Conservation (phyloP, 495 filamentous ascomycete species). For the Wilcoxina mikolae region DNA sequence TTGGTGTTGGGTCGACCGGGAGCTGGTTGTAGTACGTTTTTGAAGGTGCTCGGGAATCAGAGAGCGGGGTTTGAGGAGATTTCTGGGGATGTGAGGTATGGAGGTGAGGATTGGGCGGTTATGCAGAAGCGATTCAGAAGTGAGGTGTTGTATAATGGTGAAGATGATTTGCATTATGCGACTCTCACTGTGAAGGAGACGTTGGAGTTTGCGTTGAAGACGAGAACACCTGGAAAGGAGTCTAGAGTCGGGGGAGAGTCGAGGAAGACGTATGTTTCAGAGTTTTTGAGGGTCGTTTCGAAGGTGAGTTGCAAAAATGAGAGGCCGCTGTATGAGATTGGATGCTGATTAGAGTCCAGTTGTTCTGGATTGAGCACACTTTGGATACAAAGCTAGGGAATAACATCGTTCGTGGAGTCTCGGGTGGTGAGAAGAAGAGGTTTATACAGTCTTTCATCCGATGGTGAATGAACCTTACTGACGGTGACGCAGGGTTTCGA, state of each 20-base stretch:
- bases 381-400: conserved; percentile 54
- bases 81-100: conserved; percentile 49
- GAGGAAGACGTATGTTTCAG: conserved; percentile 46
- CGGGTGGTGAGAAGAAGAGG: conserved; percentile 62
- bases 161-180: conserved; percentile 56
- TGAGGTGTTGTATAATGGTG: conserved; percentile 32
- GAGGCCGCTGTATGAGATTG: too few relatives aligned
- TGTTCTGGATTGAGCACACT: conserved; percentile 65
- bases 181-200: conserved; percentile 57
- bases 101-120: conserved; percentile 42
- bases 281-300: conserved; percentile 54
- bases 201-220: conserved; percentile 53
- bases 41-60: conserved; percentile 56
- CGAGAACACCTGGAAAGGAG: conserved; percentile 49
- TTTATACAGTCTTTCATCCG: too few relatives aligned
- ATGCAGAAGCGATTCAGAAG: conserved; percentile 54
- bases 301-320: too few relatives aligned
- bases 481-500: too few relatives aligned
- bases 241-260: conserved; percentile 48
- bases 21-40: conserved; percentile 52
- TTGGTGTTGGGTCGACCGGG: conserved; percentile 60
- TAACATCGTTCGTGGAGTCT: conserved; percentile 50
- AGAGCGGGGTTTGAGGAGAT: conserved; percentile 48
- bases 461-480: too few relatives aligned
- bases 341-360: too few relatives aligned